phyloP scores from a whole-genome alignment of 2,329 filamentous ascomycete species.

The Arthrobotrys megalospora region DNA sequence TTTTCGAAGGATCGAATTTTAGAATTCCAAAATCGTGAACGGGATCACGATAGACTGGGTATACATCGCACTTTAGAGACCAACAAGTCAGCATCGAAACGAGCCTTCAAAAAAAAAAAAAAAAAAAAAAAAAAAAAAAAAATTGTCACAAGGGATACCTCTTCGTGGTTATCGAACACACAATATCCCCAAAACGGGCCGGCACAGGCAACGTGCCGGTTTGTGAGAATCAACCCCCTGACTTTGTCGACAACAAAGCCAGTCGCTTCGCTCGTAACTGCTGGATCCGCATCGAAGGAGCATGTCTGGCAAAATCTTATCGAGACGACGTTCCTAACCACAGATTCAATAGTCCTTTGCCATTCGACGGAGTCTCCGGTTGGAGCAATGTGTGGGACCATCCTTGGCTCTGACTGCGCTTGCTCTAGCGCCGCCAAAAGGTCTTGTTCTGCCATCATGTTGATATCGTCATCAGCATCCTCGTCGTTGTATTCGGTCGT shows the following conservation, averaged over 20 bases:
- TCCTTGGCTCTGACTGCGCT: constrained; percentile 61
- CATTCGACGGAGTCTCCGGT: constrained; percentile 82
- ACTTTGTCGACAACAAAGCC: constrained; percentile 98
- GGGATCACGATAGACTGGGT: constrained; percentile 96
- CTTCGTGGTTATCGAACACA: constrained; percentile 98
- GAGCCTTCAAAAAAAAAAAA: constrained; percentile 33
- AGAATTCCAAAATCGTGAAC: constrained; percentile 99
- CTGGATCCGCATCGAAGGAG: constrained; percentile 96
- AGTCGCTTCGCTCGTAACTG: constrained; percentile 93
- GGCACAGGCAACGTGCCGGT: constrained; percentile 92
- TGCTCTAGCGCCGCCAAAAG: constrained; percentile 60
- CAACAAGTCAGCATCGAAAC: constrained; percentile 1
- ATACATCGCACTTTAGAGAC: constrained; percentile 82
- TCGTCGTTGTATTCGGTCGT: constrained; percentile 61
- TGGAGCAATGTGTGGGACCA: constrained; percentile 67
- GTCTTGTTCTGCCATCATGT: constrained; percentile 58
- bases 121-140: constrained; percentile 12
- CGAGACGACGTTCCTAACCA: constrained; percentile 96
- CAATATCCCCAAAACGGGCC: constrained; percentile 98
- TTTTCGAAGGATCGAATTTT: constrained; percentile 92
- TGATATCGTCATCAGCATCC: constrained; percentile 59
- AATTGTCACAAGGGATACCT: constrained; percentile 68
- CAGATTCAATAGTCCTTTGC: constrained; percentile 94
- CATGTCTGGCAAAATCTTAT: constrained; percentile 99
- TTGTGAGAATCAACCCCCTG: constrained; percentile 88